Percentiles rank a stretch among this genome's conserved stretches.
phyloP scores from a whole-genome alignment of 1,284 basidiomycete genomes.

The Naganishia albida region DNA sequence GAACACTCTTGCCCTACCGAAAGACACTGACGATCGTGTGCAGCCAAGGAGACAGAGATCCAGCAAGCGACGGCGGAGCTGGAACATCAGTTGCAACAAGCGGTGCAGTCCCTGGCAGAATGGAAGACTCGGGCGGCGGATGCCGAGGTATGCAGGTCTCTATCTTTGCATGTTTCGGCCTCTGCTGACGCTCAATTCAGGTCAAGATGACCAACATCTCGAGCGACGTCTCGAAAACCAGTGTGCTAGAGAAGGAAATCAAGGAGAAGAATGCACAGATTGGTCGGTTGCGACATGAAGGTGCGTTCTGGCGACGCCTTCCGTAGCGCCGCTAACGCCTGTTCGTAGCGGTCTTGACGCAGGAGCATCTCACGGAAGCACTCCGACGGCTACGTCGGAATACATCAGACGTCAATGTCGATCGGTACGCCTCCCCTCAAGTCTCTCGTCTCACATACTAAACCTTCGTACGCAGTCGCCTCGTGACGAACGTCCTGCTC shows the following conservation, averaged over 20 bases:
- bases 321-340: not conserved
- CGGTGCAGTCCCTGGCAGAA: constrained; percentile 74
- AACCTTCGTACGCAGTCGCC: constrained; percentile 58
- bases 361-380: constrained; percentile 96
- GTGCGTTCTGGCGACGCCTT: constrained; percentile 55
- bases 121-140: constrained; percentile 80
- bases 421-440: constrained; percentile 57
- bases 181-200: constrained; percentile 16
- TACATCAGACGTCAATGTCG: constrained; percentile 84
- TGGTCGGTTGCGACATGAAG: constrained; percentile 90
- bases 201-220: constrained; percentile 69
- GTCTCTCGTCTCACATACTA: not conserved
- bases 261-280: constrained; percentile 92
- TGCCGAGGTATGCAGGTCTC: constrained; percentile 66
- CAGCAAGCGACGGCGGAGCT: constrained; percentile 77
- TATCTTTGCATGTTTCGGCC: constrained; percentile 7
- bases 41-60: constrained; percentile 60
- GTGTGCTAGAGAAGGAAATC: constrained; percentile 79
- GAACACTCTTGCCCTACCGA: not conserved
- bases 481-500: constrained; percentile 94
- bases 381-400: constrained; percentile 85
- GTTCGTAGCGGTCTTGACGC: constrained; percentile 80
- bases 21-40: not conserved
- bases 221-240: constrained; percentile 65
- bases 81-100: constrained; percentile 69